These are phyloP conservation scores for Nannochloropsis oceanica DNA, from an alignment of 108 stramenopile genomes.

Conservation along the genomic window DNA sequence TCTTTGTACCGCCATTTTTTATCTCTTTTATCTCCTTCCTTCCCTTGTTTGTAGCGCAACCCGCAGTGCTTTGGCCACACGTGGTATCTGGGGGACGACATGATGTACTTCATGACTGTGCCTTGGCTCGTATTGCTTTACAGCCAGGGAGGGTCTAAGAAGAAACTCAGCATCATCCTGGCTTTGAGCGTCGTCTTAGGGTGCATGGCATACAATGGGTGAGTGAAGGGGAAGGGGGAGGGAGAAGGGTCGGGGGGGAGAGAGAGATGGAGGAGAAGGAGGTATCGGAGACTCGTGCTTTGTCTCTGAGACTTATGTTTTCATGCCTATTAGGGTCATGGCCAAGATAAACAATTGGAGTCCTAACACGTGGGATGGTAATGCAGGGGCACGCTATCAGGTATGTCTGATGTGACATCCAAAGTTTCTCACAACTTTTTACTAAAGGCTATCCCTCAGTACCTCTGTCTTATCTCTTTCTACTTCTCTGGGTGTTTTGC, in stretches of 20 bases:
- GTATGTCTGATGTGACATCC: not conserved
- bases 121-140: not conserved
- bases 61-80: not conserved
- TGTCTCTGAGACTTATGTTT: not conserved
- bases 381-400: not conserved
- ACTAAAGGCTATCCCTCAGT: too few relatives aligned
- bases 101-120: not conserved
- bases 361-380: not conserved
- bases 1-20: too few relatives aligned
- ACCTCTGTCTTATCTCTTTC: too few relatives aligned
- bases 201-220: not conserved
- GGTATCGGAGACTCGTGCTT: not conserved
- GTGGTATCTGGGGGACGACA: not conserved
- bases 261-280: not conserved
- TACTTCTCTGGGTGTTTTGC: too few relatives aligned
- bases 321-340: not conserved
- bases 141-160: not conserved
- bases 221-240: not conserved
- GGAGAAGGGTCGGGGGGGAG: not conserved
- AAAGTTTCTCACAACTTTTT: too few relatives aligned
- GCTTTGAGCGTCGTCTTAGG: not conserved
- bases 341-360: not conserved
- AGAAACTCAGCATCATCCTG: not conserved
- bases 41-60: not conserved
- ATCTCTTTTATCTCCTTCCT: not conserved